Conservation (phyloP, 169 alveolate species). For the Cryptosporidium andersoni region DNA sequence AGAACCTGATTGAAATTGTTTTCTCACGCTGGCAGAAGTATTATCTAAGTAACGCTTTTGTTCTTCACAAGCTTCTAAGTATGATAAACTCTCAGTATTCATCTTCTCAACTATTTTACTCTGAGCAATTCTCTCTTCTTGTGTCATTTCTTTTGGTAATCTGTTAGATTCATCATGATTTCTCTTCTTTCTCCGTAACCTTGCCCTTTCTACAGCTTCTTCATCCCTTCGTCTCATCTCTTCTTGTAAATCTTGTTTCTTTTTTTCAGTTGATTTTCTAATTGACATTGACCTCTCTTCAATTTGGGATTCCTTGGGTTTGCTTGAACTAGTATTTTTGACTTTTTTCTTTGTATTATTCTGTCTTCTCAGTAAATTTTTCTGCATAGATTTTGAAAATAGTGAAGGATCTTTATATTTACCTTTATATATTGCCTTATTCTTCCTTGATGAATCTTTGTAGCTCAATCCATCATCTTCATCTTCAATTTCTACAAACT, state of each 20-base stretch:
- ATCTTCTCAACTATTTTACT: slow-evolving; percentile 50
- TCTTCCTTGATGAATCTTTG: neutral
- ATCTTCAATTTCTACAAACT: neutral
- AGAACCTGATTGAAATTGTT: slow-evolving; percentile 55
- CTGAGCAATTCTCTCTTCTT: slow-evolving; percentile 47
- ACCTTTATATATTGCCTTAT: slow-evolving; percentile 5
- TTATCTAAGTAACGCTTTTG: slow-evolving; percentile 55
- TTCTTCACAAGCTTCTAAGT: slow-evolving; percentile 57
- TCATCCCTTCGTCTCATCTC: slow-evolving; percentile 35
- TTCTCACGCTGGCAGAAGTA: slow-evolving; percentile 54
- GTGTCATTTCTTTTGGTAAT: slow-evolving; percentile 18
- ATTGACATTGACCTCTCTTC: slow-evolving; percentile 53
- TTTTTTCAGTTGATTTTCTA: slow-evolving; percentile 40
- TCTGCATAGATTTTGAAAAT: slow-evolving; percentile 61
- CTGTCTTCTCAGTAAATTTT: slow-evolving; percentile 5
- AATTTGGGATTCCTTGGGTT: neutral
- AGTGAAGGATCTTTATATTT: slow-evolving; percentile 66
- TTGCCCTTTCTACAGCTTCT: slow-evolving; percentile 1
- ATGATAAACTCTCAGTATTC: slow-evolving; percentile 33
- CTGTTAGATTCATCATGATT: neutral
- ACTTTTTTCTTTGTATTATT: slow-evolving; percentile 22
- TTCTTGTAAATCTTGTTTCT: slow-evolving; percentile 47
- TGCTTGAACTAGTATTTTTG: neutral
- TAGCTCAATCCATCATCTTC: slow-evolving; percentile 9
- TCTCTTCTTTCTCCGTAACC: neutral